Evolutionary conservation across 1,139 yeast species (phyloP).

Genomic region (Candida tetrigidarum): DNA sequence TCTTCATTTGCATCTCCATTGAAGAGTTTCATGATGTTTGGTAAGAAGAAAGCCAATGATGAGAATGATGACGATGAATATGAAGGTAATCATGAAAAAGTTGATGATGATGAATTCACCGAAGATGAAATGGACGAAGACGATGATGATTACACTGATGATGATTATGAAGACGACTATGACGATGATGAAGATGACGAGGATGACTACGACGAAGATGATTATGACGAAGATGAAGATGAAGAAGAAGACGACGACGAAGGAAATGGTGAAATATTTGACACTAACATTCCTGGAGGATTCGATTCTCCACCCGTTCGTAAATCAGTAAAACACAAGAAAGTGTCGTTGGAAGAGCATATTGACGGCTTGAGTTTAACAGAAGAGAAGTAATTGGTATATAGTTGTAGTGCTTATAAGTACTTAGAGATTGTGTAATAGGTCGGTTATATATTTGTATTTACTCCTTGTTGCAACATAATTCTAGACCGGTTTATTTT

Average conservation of each 20-base stretch:
- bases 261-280: conserved; percentile 24
- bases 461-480: too few species aligned
- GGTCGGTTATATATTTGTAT: too few species aligned
- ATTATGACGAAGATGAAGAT: conserved; percentile 33
- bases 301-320: neutral
- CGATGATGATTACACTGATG: conserved; percentile 21
- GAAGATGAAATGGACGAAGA: conserved; percentile 20
- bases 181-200: conserved; percentile 26
- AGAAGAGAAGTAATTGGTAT: neutral
- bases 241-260: conserved; percentile 32
- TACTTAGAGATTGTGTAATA: neutral
- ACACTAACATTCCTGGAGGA: neutral
- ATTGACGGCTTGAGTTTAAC: neutral
- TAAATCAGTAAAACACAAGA: neutral
- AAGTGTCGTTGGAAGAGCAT: neutral
- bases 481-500: neutral
- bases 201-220: conserved; percentile 33
- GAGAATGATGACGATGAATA: conserved; percentile 22
- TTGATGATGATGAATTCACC: conserved; percentile 18
- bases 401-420: neutral
- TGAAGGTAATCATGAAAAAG: conserved; percentile 17
- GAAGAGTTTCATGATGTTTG: conserved; percentile 46
- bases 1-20: conserved; percentile 48
- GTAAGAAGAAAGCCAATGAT: conserved; percentile 23
- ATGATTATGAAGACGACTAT: conserved; percentile 23